Evolutionary conservation across 208 protist species (phyloP).

Genomic region (Cochliopodium minus): DNA sequence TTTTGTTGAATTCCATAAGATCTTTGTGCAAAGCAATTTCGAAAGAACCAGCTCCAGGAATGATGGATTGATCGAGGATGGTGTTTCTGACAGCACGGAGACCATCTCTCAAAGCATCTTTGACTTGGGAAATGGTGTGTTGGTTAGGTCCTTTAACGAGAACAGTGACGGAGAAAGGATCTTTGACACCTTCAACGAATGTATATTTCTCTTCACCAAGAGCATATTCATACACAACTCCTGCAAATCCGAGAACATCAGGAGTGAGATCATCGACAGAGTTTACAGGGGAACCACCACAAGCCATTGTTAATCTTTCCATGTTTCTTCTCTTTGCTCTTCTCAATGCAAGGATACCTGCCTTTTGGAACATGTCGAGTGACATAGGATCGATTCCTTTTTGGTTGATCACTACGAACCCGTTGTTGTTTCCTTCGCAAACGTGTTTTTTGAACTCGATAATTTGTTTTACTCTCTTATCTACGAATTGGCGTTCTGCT

Average conservation of each 20-base stretch:
- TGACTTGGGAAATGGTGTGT: constrained; percentile 96
- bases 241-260: constrained; percentile 82
- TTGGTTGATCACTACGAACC: constrained; percentile 99
- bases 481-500: constrained; percentile 83
- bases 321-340: constrained; percentile 97
- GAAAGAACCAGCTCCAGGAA: constrained; percentile 94
- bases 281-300: constrained; percentile 92
- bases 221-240: constrained; percentile 86
- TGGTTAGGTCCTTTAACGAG: constrained; percentile 96
- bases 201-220: constrained; percentile 99
- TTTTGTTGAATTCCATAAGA: constrained; percentile 65
- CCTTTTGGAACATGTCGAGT: constrained; percentile 96
- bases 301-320: constrained; percentile 87
- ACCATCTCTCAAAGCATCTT: constrained; percentile 96
- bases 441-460: constrained; percentile 94
- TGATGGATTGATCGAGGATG: constrained; percentile 70
- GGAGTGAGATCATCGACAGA: constrained; percentile 82
- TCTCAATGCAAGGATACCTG: constrained; percentile 88
- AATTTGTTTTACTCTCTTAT: constrained; percentile 86
- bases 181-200: constrained; percentile 89
- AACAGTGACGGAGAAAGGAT: constrained; percentile 92
- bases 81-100: constrained; percentile 95
- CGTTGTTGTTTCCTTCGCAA: constrained; percentile 70
- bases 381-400: constrained; percentile 99
- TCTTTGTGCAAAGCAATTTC: constrained; percentile 78